Conservation (phyloP, 306 rosid genomes). For the Rosa lucieae region DNA sequence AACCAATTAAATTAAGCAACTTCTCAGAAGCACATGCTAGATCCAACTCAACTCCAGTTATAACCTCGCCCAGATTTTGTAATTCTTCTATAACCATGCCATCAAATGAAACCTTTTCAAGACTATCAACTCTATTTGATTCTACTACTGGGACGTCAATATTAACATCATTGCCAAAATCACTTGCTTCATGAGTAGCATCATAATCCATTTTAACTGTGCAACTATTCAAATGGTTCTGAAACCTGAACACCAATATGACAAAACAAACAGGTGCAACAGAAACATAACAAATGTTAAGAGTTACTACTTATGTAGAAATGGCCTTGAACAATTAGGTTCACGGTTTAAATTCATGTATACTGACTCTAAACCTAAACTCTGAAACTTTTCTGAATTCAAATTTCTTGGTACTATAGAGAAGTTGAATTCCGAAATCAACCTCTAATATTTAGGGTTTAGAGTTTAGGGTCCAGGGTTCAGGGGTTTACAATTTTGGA, state of each 20-base stretch:
- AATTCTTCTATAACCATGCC: slow-evolving; percentile 33
- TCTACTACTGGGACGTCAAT: slow-evolving; percentile 25
- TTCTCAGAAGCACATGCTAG: slow-evolving; percentile 75
- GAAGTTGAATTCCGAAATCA: too few relatives aligned
- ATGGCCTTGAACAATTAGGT: not conserved
- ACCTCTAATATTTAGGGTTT: too few relatives aligned
- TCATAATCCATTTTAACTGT: slow-evolving; percentile 42
- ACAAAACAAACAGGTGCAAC: not conserved
- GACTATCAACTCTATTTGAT: slow-evolving; percentile 14
- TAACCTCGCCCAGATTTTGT: slow-evolving; percentile 31
- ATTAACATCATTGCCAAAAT: slow-evolving; percentile 23
- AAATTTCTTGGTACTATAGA: too few relatives aligned
- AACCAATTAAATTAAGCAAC: slow-evolving; percentile 57
- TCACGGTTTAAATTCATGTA: too few relatives aligned
- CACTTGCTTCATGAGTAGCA: slow-evolving; percentile 30
- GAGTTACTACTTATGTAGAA: too few relatives aligned
- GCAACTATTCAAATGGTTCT: slow-evolving; percentile 19
- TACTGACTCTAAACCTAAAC: not conserved
- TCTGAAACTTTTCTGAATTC: too few relatives aligned
- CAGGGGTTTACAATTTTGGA: too few relatives aligned
- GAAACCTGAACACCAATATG: slow-evolving; percentile 33
- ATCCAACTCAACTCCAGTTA: slow-evolving; percentile 51
- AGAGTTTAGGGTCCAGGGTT: too few relatives aligned
- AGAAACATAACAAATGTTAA: not conserved
- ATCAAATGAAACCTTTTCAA: slow-evolving; percentile 30